Percentiles rank a stretch among this genome's conserved stretches.
Evolutionary conservation across 2,329 filamentous ascomycete genomes (phyloP).

Genomic region (Simplicillium sp.): DNA sequence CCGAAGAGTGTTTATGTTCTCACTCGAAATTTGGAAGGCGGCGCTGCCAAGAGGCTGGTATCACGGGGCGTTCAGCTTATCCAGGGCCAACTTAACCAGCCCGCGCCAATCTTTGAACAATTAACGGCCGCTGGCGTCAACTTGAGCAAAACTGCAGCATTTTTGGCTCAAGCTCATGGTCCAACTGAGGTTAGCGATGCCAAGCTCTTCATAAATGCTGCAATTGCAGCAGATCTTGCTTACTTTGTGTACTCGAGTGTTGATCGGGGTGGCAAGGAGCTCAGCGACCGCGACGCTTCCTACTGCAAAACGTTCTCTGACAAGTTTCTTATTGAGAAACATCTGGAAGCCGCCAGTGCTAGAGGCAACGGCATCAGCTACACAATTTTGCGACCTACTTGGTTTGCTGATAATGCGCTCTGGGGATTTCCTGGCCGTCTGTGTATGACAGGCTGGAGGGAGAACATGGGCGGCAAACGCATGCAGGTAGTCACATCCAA

Average conservation of each 20-base stretch:
- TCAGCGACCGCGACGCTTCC: slow-evolving; percentile 28
- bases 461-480: slow-evolving; percentile 15
- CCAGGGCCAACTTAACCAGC: slow-evolving; percentile 42
- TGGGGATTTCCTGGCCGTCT: slow-evolving; percentile 15
- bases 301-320: slow-evolving; percentile 21
- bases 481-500: slow-evolving; percentile 15
- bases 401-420: slow-evolving; percentile 15
- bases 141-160: slow-evolving; percentile 10
- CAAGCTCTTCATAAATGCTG: slow-evolving; percentile 40
- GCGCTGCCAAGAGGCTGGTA: slow-evolving; percentile 26
- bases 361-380: slow-evolving; percentile 13
- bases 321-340: slow-evolving; percentile 51
- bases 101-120: slow-evolving; percentile 32
- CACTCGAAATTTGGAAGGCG: slow-evolving; percentile 36
- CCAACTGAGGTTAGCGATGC: slow-evolving; percentile 34
- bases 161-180: slow-evolving; percentile 21
- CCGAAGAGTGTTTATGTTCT: slow-evolving; percentile 29
- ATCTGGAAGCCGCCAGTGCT: slow-evolving; percentile 33
- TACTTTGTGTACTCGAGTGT: slow-evolving; percentile 55
- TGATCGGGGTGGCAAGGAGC: slow-evolving; percentile 51
- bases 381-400: slow-evolving; percentile 17
- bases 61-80: slow-evolving; percentile 39
- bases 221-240: slow-evolving; percentile 36
- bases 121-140: slow-evolving; percentile 6
- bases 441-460: slow-evolving; percentile 16